Evolutionary conservation across 345 rosid species (phyloP), one percentile per base, ranked within the genome.

Genomic region (Crucihimalaya himalaica): DNA sequence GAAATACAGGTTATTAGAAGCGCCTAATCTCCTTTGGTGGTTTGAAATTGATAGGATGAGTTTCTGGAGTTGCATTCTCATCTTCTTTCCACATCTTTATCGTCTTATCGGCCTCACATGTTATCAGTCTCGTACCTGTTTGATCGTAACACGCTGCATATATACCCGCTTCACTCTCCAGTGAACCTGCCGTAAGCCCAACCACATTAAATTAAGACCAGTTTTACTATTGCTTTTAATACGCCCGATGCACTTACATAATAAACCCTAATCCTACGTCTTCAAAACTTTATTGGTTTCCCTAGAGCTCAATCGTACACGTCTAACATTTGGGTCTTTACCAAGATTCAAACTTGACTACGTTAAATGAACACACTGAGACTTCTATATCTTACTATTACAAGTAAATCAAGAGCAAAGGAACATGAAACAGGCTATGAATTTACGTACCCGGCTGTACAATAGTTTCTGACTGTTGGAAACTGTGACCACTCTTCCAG

Each of bases 31-130:
- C 99, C 81, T 88, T 96, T 9, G 99, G 99, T 20, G 99, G 98
- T 84, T 84, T 96, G 85, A 86, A 96, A 79, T 90, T 92, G 71
- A 96, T 72, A 46, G 99, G 99, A 78, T 96, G 96, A 21, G 95
- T 92, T 53, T 92, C 97, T 11, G 97, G 91, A 42, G 97, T 90
- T 13, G 98, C 99, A 32, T 59, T 84, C 63, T 89, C 97, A 59
- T 96, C 99, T 81, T 96, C 98, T 78, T 86, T 96, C 99, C 99
- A 96, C 97, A 96, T 90, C 80, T 96, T 90, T 43, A 96, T 92
- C 2, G 99, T 92, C 81, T 92, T 96, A 70, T 96, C 98, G 0
- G 99, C 99, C 77, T 96, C 99, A 1, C 99, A 96, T 15, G 86
- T 76, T 27, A 96, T 43, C 54, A 92, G 81, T 80, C 98, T 87